Percentiles rank a stretch among this genome's conserved stretches.
These are phyloP conservation scores for Fraxinus americana DNA, from an alignment of 257 asterid genomes.

Conservation along the genomic window DNA sequence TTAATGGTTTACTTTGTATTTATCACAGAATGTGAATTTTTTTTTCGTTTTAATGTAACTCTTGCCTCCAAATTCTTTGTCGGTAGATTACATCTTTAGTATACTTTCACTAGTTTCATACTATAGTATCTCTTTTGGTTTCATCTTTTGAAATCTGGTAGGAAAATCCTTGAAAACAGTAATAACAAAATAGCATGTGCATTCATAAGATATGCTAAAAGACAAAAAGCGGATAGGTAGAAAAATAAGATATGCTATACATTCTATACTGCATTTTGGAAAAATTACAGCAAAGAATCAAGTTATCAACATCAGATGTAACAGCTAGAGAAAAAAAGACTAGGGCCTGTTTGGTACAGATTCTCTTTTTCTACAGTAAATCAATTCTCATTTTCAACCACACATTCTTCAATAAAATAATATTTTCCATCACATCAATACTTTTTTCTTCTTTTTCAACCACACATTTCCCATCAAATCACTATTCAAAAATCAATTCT, in stretches of 20 bases:
- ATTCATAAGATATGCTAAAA: not conserved
- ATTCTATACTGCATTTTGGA: not conserved
- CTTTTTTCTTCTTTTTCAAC: too few species aligned
- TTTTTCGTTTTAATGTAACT: constrained; percentile 12
- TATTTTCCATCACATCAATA: too few species aligned
- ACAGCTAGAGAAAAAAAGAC: not conserved
- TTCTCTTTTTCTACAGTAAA: too few species aligned
- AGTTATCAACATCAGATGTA: not conserved
- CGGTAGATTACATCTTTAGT: not conserved
- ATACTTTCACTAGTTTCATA: not conserved
- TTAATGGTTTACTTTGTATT: constrained; percentile 24
- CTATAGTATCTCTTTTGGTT: not conserved
- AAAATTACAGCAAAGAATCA: not conserved
- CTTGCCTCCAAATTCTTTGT: constrained; percentile 21
- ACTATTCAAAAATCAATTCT: too few species aligned
- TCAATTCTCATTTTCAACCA: too few species aligned
- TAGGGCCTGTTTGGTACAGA: too few species aligned
- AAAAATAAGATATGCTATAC: not conserved
- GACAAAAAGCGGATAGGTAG: not conserved
- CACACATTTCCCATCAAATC: too few species aligned
- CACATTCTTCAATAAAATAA: too few species aligned
- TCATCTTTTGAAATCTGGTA: not conserved
- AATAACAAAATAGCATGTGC: not conserved
- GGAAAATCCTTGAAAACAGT: not conserved
- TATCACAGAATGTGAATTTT: constrained; percentile 11